Evolutionary conservation across 176 grass and related monocot genomes (phyloP).

Genomic region (Elymus sibiricus): DNA sequence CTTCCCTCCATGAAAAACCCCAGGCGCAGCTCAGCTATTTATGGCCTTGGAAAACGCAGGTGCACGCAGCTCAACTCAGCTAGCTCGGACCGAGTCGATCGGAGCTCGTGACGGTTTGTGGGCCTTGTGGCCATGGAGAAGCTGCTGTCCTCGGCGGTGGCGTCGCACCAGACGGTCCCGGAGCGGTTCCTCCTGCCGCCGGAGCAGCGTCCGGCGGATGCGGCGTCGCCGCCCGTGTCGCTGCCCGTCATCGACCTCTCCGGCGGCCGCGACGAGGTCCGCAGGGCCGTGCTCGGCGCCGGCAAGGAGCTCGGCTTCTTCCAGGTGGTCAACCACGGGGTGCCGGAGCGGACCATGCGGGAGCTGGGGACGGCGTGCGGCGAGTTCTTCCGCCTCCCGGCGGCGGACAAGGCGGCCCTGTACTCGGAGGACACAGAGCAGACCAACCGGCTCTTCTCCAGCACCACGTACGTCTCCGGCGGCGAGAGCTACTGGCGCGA

Average conservation of each 20-base stretch:
- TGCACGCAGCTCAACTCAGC: too few species aligned
- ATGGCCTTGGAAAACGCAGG: too few species aligned
- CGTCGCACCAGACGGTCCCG: too few species aligned
- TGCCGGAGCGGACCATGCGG: not conserved
- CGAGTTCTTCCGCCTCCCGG: slow-evolving; percentile 53
- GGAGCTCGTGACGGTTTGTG: too few species aligned
- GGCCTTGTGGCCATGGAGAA: too few species aligned
- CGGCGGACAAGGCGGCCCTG: slow-evolving; percentile 38
- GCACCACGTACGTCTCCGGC: slow-evolving; percentile 41
- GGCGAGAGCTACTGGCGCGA: slow-evolving; percentile 54
- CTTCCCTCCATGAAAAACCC: too few species aligned
- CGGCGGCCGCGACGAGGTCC: slow-evolving; percentile 34
- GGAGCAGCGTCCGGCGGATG: not conserved
- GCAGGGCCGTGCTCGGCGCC: slow-evolving; percentile 36
- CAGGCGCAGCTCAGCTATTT: too few species aligned
- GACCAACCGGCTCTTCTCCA: slow-evolving; percentile 54
- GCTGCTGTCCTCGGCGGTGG: too few species aligned
- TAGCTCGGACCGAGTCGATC: too few species aligned
- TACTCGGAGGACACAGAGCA: slow-evolving; percentile 41
- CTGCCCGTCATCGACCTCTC: slow-evolving; percentile 66
- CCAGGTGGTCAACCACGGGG: slow-evolving; percentile 30
- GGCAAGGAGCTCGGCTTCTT: slow-evolving; percentile 71
- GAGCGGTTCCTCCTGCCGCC: too few species aligned
- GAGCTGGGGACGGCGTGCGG: not conserved
- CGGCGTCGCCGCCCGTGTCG: not conserved